Percentiles rank a stretch among this genome's conserved stretches.
Evolutionary conservation across 2,329 filamentous ascomycete genomes (phyloP).

Genomic region (Alternaria angustiovoidea): DNA sequence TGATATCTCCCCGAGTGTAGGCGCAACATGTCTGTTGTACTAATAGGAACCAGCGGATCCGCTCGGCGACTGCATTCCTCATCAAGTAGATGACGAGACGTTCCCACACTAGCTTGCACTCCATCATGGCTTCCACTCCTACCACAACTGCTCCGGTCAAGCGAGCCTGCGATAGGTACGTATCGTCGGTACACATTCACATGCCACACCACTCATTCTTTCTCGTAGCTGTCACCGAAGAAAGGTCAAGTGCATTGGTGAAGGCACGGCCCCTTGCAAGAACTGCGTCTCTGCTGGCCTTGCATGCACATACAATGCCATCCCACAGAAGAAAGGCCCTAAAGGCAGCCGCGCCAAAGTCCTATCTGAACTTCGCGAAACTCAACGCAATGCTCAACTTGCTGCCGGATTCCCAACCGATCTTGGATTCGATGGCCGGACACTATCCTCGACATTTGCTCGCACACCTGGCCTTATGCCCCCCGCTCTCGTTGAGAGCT

Average conservation of each 20-base stretch:
- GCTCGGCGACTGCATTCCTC: slow-evolving; percentile 30
- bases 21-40: slow-evolving; percentile 37
- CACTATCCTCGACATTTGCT: slow-evolving; percentile 54
- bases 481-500: slow-evolving; percentile 60
- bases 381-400: slow-evolving; percentile 55
- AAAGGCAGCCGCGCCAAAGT: slow-evolving; percentile 70
- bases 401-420: slow-evolving; percentile 51
- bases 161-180: slow-evolving; percentile 54
- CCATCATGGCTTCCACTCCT: slow-evolving; percentile 33
- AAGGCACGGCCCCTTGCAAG: slow-evolving; percentile 64
- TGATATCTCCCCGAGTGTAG: slow-evolving; percentile 32
- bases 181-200: slow-evolving; percentile 17
- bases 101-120: slow-evolving; percentile 7
- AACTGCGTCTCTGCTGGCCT: slow-evolving; percentile 67
- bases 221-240: slow-evolving; percentile 55
- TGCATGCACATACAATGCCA: slow-evolving; percentile 70
- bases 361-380: slow-evolving; percentile 68
- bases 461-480: slow-evolving; percentile 59
- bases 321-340: slow-evolving; percentile 70
- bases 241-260: slow-evolving; percentile 62
- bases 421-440: slow-evolving; percentile 51
- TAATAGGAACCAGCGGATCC: slow-evolving; percentile 37
- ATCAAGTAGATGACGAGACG: slow-evolving; percentile 26
- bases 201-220: slow-evolving; percentile 19
- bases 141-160: slow-evolving; percentile 50